Conservation (phyloP, 352 stramenopile species). For the Elongisporangium anandrum region DNA sequence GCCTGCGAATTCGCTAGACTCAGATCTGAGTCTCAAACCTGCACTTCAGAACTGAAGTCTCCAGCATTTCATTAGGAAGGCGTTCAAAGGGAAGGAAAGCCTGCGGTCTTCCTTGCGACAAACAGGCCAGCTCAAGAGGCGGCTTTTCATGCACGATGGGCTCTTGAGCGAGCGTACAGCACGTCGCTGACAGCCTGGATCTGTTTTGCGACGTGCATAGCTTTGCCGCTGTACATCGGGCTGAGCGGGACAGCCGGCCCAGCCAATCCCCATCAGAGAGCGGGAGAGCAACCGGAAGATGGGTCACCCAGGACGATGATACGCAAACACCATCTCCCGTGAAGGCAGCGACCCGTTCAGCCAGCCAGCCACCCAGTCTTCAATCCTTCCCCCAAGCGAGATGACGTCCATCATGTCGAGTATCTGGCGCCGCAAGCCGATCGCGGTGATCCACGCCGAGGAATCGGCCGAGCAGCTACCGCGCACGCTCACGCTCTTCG, state of each 20-base stretch:
- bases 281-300: background rate
- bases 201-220: background rate
- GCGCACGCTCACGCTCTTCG: slow-evolving; percentile 61
- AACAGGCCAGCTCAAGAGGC: background rate
- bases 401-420: slow-evolving; percentile 7
- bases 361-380: background rate
- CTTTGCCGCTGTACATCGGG: background rate
- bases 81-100: too few species aligned
- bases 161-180: background rate
- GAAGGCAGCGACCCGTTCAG: background rate
- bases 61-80: background rate
- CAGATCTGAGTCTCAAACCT: background rate
- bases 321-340: background rate
- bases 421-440: slow-evolving; percentile 51
- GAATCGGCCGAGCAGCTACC: slow-evolving; percentile 40
- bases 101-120: background rate
- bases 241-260: background rate
- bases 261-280: too few species aligned
- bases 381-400: background rate
- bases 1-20: background rate
- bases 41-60: background rate
- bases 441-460: slow-evolving; percentile 53
- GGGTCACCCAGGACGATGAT: background rate
- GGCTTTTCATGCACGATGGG: background rate
- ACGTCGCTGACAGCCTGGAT: background rate